Evolutionary conservation across 805 yeast species (phyloP), one percentile per base, ranked within the genome.

Genomic region (Candida takata): DNA sequence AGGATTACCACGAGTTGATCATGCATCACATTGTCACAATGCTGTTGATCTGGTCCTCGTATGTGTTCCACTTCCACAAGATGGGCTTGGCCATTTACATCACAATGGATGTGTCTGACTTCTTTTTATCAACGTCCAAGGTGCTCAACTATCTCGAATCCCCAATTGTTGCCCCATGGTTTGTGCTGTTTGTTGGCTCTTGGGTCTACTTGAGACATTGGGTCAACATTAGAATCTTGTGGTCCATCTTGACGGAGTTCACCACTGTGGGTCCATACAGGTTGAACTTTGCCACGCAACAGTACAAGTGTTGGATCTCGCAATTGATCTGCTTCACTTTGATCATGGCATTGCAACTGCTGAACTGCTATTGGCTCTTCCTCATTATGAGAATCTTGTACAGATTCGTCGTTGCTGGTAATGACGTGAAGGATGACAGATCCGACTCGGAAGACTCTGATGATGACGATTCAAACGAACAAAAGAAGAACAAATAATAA

Each of bases 81-180:
- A 90, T 92, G 73, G 99, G 99, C 6, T 59, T 92, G 24, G 84
- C 82, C 13, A 74, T 92, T 35, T 92, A 85, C 58, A 73, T 92
- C 50, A 86, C 97, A 17, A 92, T 92, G 99, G 99, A 92, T 61
- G 71, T 87, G 26, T 83, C 95, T 13, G 99, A 92, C 65, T 78
- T 86, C 60, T 84, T 87, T 62, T 66, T 92, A 46, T 81, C 96
- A 6, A 49, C 68, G 4, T 84, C 97, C 20, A 92, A 92, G 61
- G 76, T 85, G n/a, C 62, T 86, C 41, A 90, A 85, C 62, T 92
- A 92, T 57, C 58, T 94, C 40, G 84, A 87, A 49, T 77, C 87
- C 4, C 50, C 68, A 4, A 39, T 75, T 5, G 74, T 79, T 3
- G 77, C 71, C 0, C 80, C 83, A 10, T 73, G 84, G 51, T 85